A percentile compares a stretch with the other conserved stretches of the same genome.
Evolutionary conservation across 371 early-diverging fungal species (phyloP).

Genomic region (Circinella minor): DNA sequence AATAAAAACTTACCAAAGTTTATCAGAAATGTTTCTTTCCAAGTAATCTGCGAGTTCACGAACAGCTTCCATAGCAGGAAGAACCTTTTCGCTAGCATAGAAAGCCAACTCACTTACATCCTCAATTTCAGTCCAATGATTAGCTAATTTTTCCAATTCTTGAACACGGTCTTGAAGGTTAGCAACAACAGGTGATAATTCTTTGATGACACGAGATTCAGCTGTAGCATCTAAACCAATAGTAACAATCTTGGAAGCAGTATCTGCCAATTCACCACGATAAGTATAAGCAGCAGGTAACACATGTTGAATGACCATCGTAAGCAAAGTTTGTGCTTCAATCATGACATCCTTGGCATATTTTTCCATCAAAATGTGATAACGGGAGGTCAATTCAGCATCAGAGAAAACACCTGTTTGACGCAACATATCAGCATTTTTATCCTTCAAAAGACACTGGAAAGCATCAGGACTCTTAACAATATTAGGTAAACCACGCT

Average conservation of each 20-base stretch:
- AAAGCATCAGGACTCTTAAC: slow-evolving; percentile 88
- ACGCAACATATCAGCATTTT: slow-evolving; percentile 79
- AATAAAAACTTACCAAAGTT: slow-evolving; percentile 65
- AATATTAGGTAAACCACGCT: slow-evolving; percentile 95
- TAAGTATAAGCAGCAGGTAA: slow-evolving; percentile 89
- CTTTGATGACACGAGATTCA: slow-evolving; percentile 74
- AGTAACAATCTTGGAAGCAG: slow-evolving; percentile 51
- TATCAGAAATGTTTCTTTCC: slow-evolving; percentile 85
- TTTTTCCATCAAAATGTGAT: slow-evolving; percentile 93
- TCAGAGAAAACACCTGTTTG: slow-evolving; percentile 84
- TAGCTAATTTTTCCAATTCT: slow-evolving; percentile 63
- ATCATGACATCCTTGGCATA: slow-evolving; percentile 95
- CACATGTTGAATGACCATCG: slow-evolving; percentile 82
- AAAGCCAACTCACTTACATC: slow-evolving; percentile 73
- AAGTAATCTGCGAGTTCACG: slow-evolving; percentile 79
- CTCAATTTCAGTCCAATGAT: slow-evolving; percentile 57
- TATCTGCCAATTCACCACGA: slow-evolving; percentile 86
- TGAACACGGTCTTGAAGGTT: slow-evolving; percentile 61
- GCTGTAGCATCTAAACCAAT: slow-evolving; percentile 61
- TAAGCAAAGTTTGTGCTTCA: slow-evolving; percentile 91
- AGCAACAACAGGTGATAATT: slow-evolving; percentile 66
- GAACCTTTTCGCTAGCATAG: slow-evolving; percentile 60
- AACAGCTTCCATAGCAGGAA: slow-evolving; percentile 74
- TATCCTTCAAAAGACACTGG: slow-evolving; percentile 70
- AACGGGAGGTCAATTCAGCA: slow-evolving; percentile 89